Evolutionary conservation across 768 basidiomycete species (phyloP), one percentile per base, ranked within the genome.

Genomic region (Leccinum arenicola): DNA sequence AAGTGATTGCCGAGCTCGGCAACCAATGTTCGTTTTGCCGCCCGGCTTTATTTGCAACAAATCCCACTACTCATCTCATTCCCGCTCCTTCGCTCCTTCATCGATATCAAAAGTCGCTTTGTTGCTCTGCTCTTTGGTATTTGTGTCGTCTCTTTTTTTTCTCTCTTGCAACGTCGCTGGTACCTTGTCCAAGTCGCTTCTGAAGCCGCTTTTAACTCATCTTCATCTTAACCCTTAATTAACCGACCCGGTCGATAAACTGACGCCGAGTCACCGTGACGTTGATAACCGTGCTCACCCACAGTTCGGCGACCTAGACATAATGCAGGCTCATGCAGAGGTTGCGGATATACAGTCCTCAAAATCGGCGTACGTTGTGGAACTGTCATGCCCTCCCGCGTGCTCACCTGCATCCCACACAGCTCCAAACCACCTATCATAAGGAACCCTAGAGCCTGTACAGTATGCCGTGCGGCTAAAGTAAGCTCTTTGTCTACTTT

Each of bases 401-500:
- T 25, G 29, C 58, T 62, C 36, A 68, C 55, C 52, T 29, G 23
- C 56, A 48, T n/a, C 48, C 48, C 45, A 43, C 61, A 35, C 60
- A 80, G 78, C 40, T 66, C 76, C 53, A 81, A 80, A 65, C 58
- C 71, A 21, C 77, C 82, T 33, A 74, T 83, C 48, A 71, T 78
- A 36, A 72, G 82, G 61, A 82, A 81, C 55, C 80, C 82, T 50
- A 73, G 82, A 52, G 91, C 91, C 17, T 94, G 91, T 70, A 92
- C 88, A 43, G 90, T 92, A 65, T 94, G 91, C 73, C 85, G 91
- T 48, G 82, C 84, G 55, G 91, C 91, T 62, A 93, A 93, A 84
- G 91, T 87, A 62, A 49, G 58, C 52, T 38, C 61, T 55, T 50
- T 62, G 43, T 56, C 58, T 61, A 61, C 55, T 54, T 59, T 57